Evolutionary conservation across 148 eudicot genomes (phyloP), one percentile per base, ranked within the genome.

Genomic region (Rheum nobile): DNA sequence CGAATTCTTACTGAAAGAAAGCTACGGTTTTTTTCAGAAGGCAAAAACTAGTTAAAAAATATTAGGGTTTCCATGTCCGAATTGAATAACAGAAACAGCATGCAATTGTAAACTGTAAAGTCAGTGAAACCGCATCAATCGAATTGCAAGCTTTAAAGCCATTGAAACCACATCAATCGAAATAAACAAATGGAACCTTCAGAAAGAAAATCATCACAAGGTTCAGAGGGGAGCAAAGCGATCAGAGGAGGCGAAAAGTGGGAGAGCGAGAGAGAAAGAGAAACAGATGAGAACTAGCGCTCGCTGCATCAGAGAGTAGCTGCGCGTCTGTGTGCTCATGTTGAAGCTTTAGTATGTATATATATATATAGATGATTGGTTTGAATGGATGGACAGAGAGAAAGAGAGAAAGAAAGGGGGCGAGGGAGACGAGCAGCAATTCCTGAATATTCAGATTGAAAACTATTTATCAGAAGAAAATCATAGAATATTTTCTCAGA

Each of bases 161-260:
- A 4, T 4, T 65, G 4, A 31, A 65, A 32, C 8, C 70, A 17
- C 14, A 32, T 7, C 8, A 34, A 16, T 32, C 0, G 38, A 13
- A 61, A 29, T 29, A 4, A 6, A 31, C n/a, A 65, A 65, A 65
- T 17, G 1, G 41, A 65, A 65, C 70, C 70, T 65, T 65, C 70
- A 65, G 70, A 65, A 7, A 16, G 34, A 3, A 17, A 32, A 34
- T 65, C 70, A 65, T 65, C 70, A 65, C 70, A 65, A 65, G 70
- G 70, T 65, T 34, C 70, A 6, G 70, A 65, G 70, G 70, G 70
- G 70, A 65, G 70, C 70, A 65, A 65, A 65, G 70, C 70, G 70
- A 65, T 31, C 70, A 65, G 70, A 65, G 70, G 70, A 32, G 70
- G 70, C 70, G 39, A 65, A 31, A 6, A 34, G 39, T 9, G 70